A percentile compares a stretch with the other conserved stretches of the same genome.
Conservation (phyloP, 2,329 filamentous ascomycete species). For the Cordyceps farinosa region DNA sequence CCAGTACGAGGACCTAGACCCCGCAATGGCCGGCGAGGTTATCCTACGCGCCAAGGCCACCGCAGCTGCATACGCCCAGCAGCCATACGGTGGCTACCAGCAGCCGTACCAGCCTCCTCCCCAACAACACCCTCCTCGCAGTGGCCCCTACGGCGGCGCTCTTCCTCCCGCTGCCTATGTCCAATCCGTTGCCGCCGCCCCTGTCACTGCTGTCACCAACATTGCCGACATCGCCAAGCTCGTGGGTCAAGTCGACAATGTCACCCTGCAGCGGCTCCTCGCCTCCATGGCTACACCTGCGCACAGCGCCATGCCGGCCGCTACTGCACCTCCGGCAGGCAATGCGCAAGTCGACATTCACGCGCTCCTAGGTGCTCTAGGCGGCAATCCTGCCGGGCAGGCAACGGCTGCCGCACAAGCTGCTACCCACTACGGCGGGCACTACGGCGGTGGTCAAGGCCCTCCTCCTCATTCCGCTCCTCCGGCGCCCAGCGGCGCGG, state of each 20-base stretch:
- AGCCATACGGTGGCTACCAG: conserved; percentile 27
- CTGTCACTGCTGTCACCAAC: conserved; percentile 28
- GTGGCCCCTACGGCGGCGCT: conserved; percentile 19
- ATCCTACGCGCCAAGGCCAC: conserved; percentile 65
- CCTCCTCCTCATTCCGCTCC: conserved; percentile 19
- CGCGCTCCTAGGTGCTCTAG: conserved; percentile 42
- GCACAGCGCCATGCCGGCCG: conserved; percentile 6
- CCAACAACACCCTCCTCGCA: conserved; percentile 26
- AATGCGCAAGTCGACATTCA: conserved; percentile 42
- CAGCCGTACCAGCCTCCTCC: conserved; percentile 30
- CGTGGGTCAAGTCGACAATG: conserved; percentile 65
- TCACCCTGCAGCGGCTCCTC: conserved; percentile 67
- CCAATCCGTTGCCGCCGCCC: conserved; percentile 19
- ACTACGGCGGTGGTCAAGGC: conserved; percentile 31
- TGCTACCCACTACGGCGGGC: conserved; percentile 27
- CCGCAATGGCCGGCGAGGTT: conserved; percentile 73
- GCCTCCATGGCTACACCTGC: conserved; percentile 47
- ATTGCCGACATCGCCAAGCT: conserved; percentile 58
- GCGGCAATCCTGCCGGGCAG: conserved; percentile 23
- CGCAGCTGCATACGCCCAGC: conserved; percentile 27
- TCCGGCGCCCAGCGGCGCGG: conserved; percentile 11
- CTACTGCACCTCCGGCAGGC: conserved; percentile 25
- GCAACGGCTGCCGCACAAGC: conserved; percentile 24
- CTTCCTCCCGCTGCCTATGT: conserved; percentile 27
- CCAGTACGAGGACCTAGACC: conserved; percentile 81